Evolutionary conservation across 176 grass and related monocot genomes (phyloP).

Genomic region (Oryza australiensis): DNA sequence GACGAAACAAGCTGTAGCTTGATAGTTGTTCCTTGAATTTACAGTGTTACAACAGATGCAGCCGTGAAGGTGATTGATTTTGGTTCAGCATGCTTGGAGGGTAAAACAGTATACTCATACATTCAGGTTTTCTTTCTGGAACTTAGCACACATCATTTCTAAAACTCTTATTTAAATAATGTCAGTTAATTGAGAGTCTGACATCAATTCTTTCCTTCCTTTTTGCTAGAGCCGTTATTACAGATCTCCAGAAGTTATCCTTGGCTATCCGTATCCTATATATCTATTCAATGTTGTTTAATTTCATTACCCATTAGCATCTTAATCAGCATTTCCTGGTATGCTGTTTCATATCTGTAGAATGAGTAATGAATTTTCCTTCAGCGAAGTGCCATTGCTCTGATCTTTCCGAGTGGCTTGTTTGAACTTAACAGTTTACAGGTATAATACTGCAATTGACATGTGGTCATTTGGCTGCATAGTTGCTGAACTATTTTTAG

Average conservation of each 20-base stretch:
- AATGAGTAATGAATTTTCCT: constrained; percentile 1
- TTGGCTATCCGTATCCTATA: constrained; percentile 97
- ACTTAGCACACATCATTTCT: constrained; percentile 28
- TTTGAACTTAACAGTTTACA: constrained; percentile 57
- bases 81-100: constrained; percentile 96
- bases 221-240: constrained; percentile 97
- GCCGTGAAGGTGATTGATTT: constrained; percentile 99
- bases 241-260: constrained; percentile 95
- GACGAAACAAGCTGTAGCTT: constrained; percentile 12
- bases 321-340: constrained; percentile 11
- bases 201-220: constrained; percentile 30
- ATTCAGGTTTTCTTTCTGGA: constrained; percentile 70
- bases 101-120: constrained; percentile 91
- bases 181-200: constrained; percentile 30
- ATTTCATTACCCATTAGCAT: constrained; percentile 35
- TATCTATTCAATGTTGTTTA: not conserved
- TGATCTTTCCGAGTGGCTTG: constrained; percentile 12
- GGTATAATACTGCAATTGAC: constrained; percentile 90
- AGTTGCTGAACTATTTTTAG: constrained; percentile 91
- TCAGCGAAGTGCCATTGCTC: not conserved
- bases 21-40: constrained; percentile 39
- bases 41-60: constrained; percentile 69
- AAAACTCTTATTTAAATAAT: constrained; percentile 23
- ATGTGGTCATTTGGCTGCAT: constrained; percentile 99
- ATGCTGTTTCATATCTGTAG: not conserved